These are phyloP conservation scores for Haplographium delicatum DNA, from an alignment of 495 filamentous ascomycete species.

Conservation along the genomic window DNA sequence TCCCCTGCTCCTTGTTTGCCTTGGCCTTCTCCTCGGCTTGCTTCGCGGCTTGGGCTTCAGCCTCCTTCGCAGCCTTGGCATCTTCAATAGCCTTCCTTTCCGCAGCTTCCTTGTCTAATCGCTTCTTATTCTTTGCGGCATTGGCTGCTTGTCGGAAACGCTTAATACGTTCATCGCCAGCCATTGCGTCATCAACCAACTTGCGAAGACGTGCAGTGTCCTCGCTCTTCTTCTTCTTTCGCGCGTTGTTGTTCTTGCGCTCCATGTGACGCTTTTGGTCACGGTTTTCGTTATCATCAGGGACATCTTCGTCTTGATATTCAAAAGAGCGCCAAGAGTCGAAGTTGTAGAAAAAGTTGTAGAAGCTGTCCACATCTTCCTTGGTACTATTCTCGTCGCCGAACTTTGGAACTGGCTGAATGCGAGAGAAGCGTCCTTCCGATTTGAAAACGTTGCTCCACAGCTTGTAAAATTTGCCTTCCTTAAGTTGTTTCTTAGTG, in stretches of 20 bases:
- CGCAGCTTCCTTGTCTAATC: conserved; percentile 84
- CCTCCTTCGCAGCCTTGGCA: conserved; percentile 67
- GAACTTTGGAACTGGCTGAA: conserved; percentile 77
- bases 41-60: conserved; percentile 68
- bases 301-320: conserved; percentile 97
- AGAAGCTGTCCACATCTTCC: conserved; percentile 88
- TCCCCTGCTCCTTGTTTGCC: conserved; percentile 70
- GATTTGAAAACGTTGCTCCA: conserved; percentile 83
- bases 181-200: conserved; percentile 78
- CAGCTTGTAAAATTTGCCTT: conserved; percentile 90
- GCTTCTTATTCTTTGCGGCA: conserved; percentile 91
- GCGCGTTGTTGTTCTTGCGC: conserved; percentile 94
- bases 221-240: conserved; percentile 98
- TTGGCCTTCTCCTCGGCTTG: conserved; percentile 84
- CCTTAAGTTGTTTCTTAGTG: conserved; percentile 77
- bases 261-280: conserved; percentile 98
- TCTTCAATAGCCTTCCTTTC: conserved; percentile 79
- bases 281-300: conserved; percentile 96
- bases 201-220: conserved; percentile 85
- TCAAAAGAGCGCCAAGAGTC: conserved; percentile 97
- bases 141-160: conserved; percentile 85
- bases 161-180: conserved; percentile 91
- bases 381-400: conserved; percentile 80
- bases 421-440: conserved; percentile 88
- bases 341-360: conserved; percentile 99